Percentiles rank a stretch among this genome's conserved stretches.
phyloP scores from a whole-genome alignment of 1,139 yeast species.

The Kluyveromyces sp. region DNA sequence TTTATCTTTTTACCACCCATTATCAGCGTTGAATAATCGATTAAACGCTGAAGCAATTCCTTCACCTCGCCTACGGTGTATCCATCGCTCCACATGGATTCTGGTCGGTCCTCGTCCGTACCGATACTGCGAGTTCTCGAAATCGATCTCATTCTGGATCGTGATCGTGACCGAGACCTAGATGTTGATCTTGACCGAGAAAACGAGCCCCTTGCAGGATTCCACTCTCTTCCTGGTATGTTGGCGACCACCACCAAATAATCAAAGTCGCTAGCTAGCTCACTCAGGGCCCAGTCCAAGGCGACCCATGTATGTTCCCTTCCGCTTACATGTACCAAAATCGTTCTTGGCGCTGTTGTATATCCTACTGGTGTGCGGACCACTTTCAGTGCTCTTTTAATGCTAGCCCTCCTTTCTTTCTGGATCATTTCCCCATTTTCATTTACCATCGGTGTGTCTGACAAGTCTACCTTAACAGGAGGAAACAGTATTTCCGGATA shows the following conservation, averaged over 20 bases:
- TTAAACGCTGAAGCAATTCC: slow-evolving; percentile 35
- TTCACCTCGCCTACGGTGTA: slow-evolving; percentile 23
- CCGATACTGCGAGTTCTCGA: slow-evolving; percentile 19
- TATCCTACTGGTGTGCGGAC: slow-evolving; percentile 19
- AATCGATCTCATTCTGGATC: slow-evolving; percentile 29
- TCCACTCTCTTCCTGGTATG: slow-evolving; percentile 25
- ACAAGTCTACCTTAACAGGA: slow-evolving; percentile 7
- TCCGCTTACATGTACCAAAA: slow-evolving; percentile 62
- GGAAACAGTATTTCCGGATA: slow-evolving; percentile 21
- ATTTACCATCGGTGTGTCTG: slow-evolving; percentile 9
- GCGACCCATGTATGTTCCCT: slow-evolving; percentile 76
- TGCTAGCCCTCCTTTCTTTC: slow-evolving; percentile 18
- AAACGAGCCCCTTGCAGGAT: slow-evolving; percentile 5
- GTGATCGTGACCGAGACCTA: slow-evolving; percentile 26
- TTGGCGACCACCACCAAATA: slow-evolving; percentile 50
- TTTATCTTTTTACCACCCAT: slow-evolving; percentile 47
- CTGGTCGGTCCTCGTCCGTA: slow-evolving; percentile 22
- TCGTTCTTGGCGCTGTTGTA: slow-evolving; percentile 40
- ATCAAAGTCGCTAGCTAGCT: slow-evolving; percentile 55
- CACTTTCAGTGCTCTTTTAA: slow-evolving; percentile 17
- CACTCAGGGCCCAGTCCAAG: slow-evolving; percentile 56
- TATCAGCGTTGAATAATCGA: slow-evolving; percentile 42
- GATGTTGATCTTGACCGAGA: slow-evolving; percentile 18
- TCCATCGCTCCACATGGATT: slow-evolving; percentile 28
- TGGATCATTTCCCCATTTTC: slow-evolving; percentile 24